Evolutionary conservation across 441 rosid genomes (phyloP).

Genomic region (Gossypium trilobum): DNA sequence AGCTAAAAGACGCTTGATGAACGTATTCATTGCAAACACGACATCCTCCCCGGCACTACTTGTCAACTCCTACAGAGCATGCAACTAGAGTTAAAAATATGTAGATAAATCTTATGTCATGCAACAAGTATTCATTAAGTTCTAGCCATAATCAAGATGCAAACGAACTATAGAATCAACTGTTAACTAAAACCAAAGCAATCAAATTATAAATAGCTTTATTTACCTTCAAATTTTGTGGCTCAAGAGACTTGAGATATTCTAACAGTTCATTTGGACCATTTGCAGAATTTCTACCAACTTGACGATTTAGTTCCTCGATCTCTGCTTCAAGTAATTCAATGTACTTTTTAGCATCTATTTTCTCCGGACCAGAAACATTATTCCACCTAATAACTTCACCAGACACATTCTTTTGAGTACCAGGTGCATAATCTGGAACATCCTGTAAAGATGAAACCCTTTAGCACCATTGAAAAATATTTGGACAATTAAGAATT

Average conservation of each 20-base stretch:
- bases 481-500: background rate
- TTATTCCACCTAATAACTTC: conserved; percentile 89
- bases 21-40: conserved; percentile 84
- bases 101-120: background rate
- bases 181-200: background rate
- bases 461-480: background rate
- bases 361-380: conserved; percentile 76
- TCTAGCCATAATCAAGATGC: background rate
- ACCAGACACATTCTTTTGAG: conserved; percentile 88
- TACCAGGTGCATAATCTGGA: conserved; percentile 78
- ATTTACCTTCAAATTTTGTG: conserved; percentile 83
- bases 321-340: conserved; percentile 93
- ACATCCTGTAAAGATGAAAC: conserved; percentile 31
- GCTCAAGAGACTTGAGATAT: conserved; percentile 81
- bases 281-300: conserved; percentile 49
- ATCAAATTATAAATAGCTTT: background rate
- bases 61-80: conserved; percentile 59
- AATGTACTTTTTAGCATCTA: conserved; percentile 83
- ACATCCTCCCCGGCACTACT: conserved; percentile 92
- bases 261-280: conserved; percentile 81
- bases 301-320: conserved; percentile 74
- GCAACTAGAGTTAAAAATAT: background rate
- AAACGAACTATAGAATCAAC: background rate
- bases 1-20: conserved; percentile 81
- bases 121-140: background rate